Evolutionary conservation across 345 rosid species (phyloP), one percentile per base, ranked within the genome.

Genomic region (Sisymbrium irio): DNA sequence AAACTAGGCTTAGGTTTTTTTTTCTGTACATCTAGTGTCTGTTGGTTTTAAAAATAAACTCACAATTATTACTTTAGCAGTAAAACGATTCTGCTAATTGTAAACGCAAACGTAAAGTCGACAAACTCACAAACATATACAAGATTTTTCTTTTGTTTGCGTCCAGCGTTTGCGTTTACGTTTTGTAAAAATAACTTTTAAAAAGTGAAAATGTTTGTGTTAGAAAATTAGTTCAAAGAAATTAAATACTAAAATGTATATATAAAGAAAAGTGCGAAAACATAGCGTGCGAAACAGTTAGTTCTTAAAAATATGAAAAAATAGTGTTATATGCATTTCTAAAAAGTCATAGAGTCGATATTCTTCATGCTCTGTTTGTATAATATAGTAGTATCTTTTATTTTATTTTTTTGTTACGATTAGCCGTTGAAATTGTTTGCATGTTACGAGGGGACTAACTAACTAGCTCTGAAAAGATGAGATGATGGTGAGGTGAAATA

Each of bases 381-480:
- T 10, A 59, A 19, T 22, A 67, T 28, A 55, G 9, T 41, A 55
- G 14, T 25, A 60, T 55, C 33, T 6, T 69, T 35, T 32, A 10
- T 9, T 14, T n/a, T 18, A 18, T 18, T 1, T 27, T 9, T 11
- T 22, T 22, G 25, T 22, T 22, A 14, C 14, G 27, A 40, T 40
- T 42, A n/a, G 56, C 46, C 64, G 14, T 53, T 54, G 19, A 56
- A 54, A 64, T 9, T 35, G 49, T 73, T 42, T 64, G 77, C 77
- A 73, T 54, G 64, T 53, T 30, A 57, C 25, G 42, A 55, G 40
- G 27, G 18, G n/a, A n/a, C n/a, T n/a, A n/a, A 4, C 5, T 18
- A 28, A 4, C 7, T 5, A 19, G 19, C 19, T 60, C 4, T 4
- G 15, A 28, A 50, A 50, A 36, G 4, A 46, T 17, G 27, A 63